These are phyloP conservation scores for Xylariaceae sp. DNA, from an alignment of 2,329 filamentous ascomycete genomes.

Conservation along the genomic window DNA sequence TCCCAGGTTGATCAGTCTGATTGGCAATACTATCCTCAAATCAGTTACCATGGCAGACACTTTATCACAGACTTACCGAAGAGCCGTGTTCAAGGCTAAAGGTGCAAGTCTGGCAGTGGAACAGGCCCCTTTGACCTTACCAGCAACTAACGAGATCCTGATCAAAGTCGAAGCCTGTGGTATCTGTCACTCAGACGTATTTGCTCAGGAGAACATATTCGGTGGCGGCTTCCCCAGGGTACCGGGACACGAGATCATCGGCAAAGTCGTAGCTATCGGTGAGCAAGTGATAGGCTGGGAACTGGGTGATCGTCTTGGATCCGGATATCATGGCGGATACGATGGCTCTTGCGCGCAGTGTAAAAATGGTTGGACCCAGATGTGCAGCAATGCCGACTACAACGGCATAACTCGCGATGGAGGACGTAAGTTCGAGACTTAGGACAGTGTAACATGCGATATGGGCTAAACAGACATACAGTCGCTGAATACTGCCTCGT, in stretches of 20 bases:
- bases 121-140: too few relatives aligned
- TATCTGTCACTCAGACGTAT: slow-evolving; percentile 62
- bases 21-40: too few relatives aligned
- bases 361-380: slow-evolving; percentile 60
- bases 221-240: slow-evolving; percentile 47
- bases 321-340: slow-evolving; percentile 59
- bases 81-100: too few relatives aligned
- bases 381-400: slow-evolving; percentile 63
- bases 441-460: too few relatives aligned
- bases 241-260: slow-evolving; percentile 70
- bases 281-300: slow-evolving; percentile 60
- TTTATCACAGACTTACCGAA: too few relatives aligned
- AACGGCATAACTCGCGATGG: slow-evolving; percentile 62
- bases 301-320: slow-evolving; percentile 58
- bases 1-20: too few relatives aligned
- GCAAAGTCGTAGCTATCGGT: slow-evolving; percentile 61
- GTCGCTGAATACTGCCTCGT: slow-evolving; percentile 60
- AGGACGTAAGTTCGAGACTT: slow-evolving; percentile 52
- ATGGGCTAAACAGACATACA: too few relatives aligned
- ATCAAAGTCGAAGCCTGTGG: slow-evolving; percentile 69
- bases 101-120: too few relatives aligned
- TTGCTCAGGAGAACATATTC: slow-evolving; percentile 44
- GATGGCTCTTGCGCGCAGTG: slow-evolving; percentile 61
- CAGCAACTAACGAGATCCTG: slow-evolving; percentile 63
- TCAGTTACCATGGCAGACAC: too few relatives aligned